Percentiles rank a stretch among this genome's conserved stretches.
Evolutionary conservation across 331 rosid species (phyloP).

Genomic region (Ulmus americana): DNA sequence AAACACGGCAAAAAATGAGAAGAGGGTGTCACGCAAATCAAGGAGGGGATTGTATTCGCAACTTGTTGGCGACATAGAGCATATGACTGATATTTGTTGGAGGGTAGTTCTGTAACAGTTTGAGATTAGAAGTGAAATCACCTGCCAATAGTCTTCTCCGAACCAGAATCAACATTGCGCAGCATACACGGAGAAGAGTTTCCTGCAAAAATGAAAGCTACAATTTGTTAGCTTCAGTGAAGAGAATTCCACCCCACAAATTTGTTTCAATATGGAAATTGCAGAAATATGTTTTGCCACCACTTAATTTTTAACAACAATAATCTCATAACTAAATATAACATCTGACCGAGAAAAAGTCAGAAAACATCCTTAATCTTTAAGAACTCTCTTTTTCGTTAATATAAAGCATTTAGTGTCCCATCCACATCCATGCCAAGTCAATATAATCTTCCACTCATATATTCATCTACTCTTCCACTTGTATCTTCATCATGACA

Average conservation of each 20-base stretch:
- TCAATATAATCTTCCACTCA: neutral
- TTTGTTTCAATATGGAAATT: neutral
- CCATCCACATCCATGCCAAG: neutral
- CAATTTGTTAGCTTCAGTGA: constrained; percentile 1
- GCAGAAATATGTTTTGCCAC: no score
- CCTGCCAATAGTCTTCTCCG: constrained; percentile 93
- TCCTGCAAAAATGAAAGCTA: constrained; percentile 41
- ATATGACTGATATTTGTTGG: constrained; percentile 89
- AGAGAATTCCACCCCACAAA: neutral
- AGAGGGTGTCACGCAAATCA: constrained; percentile 22
- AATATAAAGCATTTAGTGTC: neutral
- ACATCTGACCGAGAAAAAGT: no score
- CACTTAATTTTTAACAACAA: no score
- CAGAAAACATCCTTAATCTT: neutral
- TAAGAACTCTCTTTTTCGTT: neutral
- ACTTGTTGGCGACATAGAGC: constrained; percentile 93
- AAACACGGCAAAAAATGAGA: neutral
- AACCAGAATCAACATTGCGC: constrained; percentile 87
- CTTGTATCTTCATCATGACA: neutral
- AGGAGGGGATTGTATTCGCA: constrained; percentile 57
- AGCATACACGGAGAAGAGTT: constrained; percentile 86
- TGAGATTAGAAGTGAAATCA: constrained; percentile 95
- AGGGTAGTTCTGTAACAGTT: constrained; percentile 82
- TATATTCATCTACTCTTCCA: no score
- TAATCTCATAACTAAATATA: no score